Conservation (phyloP, 1,284 basidiomycete species). For the Athelia sp. region DNA sequence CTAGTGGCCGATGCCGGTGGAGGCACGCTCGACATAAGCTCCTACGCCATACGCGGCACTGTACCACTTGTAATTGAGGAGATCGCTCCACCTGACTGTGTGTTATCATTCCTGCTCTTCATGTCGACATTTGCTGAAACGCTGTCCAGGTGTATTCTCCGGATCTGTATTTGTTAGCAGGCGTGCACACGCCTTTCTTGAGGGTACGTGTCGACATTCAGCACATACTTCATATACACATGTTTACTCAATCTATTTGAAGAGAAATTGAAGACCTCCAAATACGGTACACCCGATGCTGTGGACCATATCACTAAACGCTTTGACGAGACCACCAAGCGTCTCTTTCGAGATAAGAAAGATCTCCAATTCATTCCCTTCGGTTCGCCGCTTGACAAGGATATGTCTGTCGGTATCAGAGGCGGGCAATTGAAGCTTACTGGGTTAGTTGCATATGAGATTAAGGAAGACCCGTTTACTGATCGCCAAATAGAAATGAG, state of each 20-base stretch:
- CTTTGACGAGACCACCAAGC: slow-evolving; percentile 78
- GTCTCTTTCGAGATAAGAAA: slow-evolving; percentile 62
- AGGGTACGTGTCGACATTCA: slow-evolving; percentile 35
- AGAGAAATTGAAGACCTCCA: slow-evolving; percentile 68
- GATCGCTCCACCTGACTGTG: slow-evolving; percentile 75
- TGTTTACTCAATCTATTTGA: slow-evolving; percentile 4
- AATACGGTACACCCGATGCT: slow-evolving; percentile 62
- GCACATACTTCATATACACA: slow-evolving; percentile 3
- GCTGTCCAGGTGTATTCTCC: slow-evolving; percentile 58
- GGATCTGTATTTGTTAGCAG: slow-evolving; percentile 79
- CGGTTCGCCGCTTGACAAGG: slow-evolving; percentile 75
- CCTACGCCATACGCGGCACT: slow-evolving; percentile 65
- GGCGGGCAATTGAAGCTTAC: slow-evolving; percentile 65
- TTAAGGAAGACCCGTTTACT: too few relatives aligned
- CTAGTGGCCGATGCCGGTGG: slow-evolving; percentile 76
- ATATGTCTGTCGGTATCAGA: slow-evolving; percentile 60
- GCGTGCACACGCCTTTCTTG: slow-evolving; percentile 61
- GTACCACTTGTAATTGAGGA: slow-evolving; percentile 72
- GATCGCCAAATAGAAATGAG: slow-evolving; percentile 32
- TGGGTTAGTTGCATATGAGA: slow-evolving; percentile 39
- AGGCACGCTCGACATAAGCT: slow-evolving; percentile 74
- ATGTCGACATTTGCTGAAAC: slow-evolving; percentile 4
- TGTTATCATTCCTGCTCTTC: slow-evolving; percentile 17
- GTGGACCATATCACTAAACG: slow-evolving; percentile 68
- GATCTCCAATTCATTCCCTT: slow-evolving; percentile 69